Base-by-base conservation (phyloP, 108 stramenopile species). In the Cyclostephanos tholiformis region DNA sequence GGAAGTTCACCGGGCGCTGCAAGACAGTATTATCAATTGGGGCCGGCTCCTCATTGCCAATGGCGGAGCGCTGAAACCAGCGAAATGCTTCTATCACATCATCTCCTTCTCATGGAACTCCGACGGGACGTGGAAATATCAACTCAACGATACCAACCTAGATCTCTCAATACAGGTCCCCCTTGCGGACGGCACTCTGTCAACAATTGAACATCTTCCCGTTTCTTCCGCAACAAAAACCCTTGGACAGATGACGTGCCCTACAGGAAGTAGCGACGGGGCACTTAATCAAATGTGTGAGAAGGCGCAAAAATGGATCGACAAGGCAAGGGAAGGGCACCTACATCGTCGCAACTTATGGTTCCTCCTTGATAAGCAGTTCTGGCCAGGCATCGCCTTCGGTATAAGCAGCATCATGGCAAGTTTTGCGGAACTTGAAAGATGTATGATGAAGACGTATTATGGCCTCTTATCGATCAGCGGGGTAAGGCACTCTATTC, bases 321-420 rank as follows among this genome's bases (percentile, higher is more conserved):
- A 69, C 11, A 43, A 63, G 27, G 63, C 50, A 3, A 46, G 44
- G 17, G 53, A 46, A 14, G 57, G 67, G 0, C 8, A 53, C 1
- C 48, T 76, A 36, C 22, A 23, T 30, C n/a, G 64, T 14, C 48
- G 65, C 6, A n/a, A 43, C 11, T 22, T 75, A 6, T 63, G 62
- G 48, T 65, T 65, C 27, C 30, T 43, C 20, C 11, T 58, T 30
- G 59, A 59, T 6, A 8, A 25, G 3, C 67, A 69, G 27, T 41
- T 76, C 20, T 76, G 76, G 67, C 61, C 61, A 27, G 41, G 30
- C 6, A 27, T 77, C 12, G 44, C 46, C 0, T 77, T 64, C 44
- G 76, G 76, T 2, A 17, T 71, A 8, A 13, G 71, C 16, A 25
- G 29, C 19, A 36, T 17, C 60, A 43, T 6, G 7, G 60, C 60